A percentile compares a stretch with the other conserved stretches of the same genome.
Conservation (phyloP, 805 yeast species). For the Candida arabinofermentans region DNA sequence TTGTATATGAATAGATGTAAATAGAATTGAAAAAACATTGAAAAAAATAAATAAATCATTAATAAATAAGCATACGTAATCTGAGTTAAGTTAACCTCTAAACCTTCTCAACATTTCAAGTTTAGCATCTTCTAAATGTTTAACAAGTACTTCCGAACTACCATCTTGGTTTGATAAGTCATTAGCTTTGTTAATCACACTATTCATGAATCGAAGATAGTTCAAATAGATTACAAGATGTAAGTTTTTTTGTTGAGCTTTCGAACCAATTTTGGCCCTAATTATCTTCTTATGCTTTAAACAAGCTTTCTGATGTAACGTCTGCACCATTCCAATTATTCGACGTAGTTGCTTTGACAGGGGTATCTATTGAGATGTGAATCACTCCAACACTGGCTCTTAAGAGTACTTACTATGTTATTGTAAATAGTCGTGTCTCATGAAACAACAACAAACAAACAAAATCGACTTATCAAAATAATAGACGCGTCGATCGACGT, state of each 20-base stretch:
- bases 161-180: slow-evolving; percentile 37
- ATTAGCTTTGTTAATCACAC: slow-evolving; percentile 37
- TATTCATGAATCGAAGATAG: slow-evolving; percentile 43
- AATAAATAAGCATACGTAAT: not conserved
- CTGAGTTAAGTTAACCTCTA: slow-evolving; percentile 18
- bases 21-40: not conserved
- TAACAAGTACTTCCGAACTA: slow-evolving; percentile 38
- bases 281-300: slow-evolving; percentile 11
- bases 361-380: not conserved
- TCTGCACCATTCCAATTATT: not conserved
- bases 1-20: slow-evolving; percentile 3
- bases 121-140: slow-evolving; percentile 35
- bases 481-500: not conserved
- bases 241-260: slow-evolving; percentile 20
- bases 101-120: slow-evolving; percentile 21
- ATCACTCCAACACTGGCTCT: too few species aligned
- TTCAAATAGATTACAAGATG: slow-evolving; percentile 40
- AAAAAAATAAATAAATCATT: not conserved
- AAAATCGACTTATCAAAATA: too few species aligned
- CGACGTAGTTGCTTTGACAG: not conserved
- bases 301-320: slow-evolving; percentile 14
- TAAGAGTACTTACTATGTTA: too few species aligned
- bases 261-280: slow-evolving; percentile 3
- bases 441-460: not conserved
- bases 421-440: not conserved